Conservation (phyloP, 208 protist species). For the Wallacemonas sp. region DNA sequence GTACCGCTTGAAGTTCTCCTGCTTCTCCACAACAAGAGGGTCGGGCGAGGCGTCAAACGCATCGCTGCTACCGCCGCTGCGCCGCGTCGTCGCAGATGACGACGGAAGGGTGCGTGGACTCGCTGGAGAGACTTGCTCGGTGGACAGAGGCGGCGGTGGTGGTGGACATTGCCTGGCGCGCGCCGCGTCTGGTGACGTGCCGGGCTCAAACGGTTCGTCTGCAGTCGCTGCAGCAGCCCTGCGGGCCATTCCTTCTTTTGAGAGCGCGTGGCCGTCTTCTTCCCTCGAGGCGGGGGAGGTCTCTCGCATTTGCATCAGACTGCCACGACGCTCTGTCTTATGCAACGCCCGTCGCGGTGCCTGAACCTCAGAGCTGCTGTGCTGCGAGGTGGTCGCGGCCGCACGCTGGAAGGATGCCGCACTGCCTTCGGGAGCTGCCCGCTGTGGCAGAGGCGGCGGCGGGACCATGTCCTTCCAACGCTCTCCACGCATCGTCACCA, state of each 20-base stretch:
- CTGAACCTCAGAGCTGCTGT: slow-evolving; percentile 8
- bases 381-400: background rate
- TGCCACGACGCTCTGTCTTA: background rate
- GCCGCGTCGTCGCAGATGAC: background rate
- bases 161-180: no score
- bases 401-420: background rate
- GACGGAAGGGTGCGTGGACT: background rate
- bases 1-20: slow-evolving; percentile 1
- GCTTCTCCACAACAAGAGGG: background rate
- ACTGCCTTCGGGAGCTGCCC: background rate
- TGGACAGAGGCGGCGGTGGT: background rate
- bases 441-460: background rate
- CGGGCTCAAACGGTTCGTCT: no score
- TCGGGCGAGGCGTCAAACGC: background rate
- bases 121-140: background rate
- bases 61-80: background rate
- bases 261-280: no score
- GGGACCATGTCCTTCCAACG: background rate
- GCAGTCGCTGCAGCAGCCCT: no score
- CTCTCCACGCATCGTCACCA: background rate
- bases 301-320: background rate
- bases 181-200: no score
- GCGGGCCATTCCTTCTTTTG: no score
- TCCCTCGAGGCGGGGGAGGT: no score
- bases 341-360: background rate